Evolutionary conservation across 1,284 basidiomycete genomes (phyloP), one percentile per base, ranked within the genome.

Genomic region (Pterulicium gracile): DNA sequence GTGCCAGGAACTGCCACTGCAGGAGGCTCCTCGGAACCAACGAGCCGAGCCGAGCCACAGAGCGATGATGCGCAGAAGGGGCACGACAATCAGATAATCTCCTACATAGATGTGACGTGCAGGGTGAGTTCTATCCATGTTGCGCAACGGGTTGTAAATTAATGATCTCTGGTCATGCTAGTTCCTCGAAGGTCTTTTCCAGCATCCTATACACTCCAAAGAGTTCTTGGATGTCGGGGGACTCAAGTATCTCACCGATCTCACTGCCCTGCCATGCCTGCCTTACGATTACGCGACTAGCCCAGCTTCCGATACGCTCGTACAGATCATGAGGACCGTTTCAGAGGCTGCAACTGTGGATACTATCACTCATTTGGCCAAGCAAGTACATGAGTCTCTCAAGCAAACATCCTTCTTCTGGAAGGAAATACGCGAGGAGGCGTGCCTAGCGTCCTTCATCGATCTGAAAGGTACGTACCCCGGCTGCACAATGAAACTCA

Each of bases 111-210:
- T 59, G 73, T 82, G 40, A 65, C 88, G 48, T 77, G 82, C 49
- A 74, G 84, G 56, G 87, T 87, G 60, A 60, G 72, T 55, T 34
- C 19, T 3, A 20, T n/a, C n/a, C n/a, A n/a, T 42, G 44, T 40
- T 36, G 17, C 47, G n/a, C 18, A 20, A 22, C 47, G n/a, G 44
- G 14, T 24, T 32, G 2, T 24, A 41, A 36, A 42, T 50, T 12
- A 55, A 47, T 44, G 50, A 43, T 47, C 27, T 48, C 36, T 47
- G 23, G 24, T 3, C n/a, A n/a, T n/a, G 49, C 14, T 55, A 93
- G 87, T 91, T 95, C 58, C 71, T 98, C 47, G 91, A 95, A 59
- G 93, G 94, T 5, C 75, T 98, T 42, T 93, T 98, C 66, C 92
- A 95, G 56, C 93, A 89, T 58, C 81, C 72, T 24, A 81, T 80